These are phyloP conservation scores for Colletotrichum higginsianum DNA, from an alignment of 2,329 filamentous ascomycete species.

Conservation along the genomic window DNA sequence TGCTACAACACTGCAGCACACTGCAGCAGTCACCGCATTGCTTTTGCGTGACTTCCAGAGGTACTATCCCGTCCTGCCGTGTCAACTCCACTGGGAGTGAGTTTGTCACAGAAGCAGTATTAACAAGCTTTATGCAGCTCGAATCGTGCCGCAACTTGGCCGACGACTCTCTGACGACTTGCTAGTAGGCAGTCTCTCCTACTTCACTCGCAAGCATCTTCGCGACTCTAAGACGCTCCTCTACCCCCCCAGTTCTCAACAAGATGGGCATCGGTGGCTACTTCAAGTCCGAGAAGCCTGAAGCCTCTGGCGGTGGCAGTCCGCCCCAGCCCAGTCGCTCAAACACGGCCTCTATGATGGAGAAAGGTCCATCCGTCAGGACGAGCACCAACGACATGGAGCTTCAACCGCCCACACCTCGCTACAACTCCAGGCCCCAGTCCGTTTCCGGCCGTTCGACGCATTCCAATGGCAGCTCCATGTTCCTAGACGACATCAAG, in stretches of 20 bases:
- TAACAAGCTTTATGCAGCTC: not conserved
- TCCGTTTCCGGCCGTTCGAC: constrained; percentile 67
- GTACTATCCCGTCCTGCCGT: not conserved
- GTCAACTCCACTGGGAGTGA: constrained; percentile 1
- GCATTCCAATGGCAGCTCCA: constrained; percentile 64
- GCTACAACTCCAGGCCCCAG: constrained; percentile 65
- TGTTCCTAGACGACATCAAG: constrained; percentile 80
- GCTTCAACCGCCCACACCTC: constrained; percentile 64
- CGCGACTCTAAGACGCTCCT: not conserved
- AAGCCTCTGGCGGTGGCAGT: constrained; percentile 46
- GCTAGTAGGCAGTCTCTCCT: not conserved
- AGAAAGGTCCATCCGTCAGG: constrained; percentile 53
- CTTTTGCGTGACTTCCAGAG: constrained; percentile 18
- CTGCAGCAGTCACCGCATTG: constrained; percentile 8
- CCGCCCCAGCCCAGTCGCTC: constrained; percentile 43
- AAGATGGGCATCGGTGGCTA: constrained; percentile 75
- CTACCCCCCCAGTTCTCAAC: constrained; percentile 6
- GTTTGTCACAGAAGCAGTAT: not conserved
- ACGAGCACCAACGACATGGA: constrained; percentile 60
- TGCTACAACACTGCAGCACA: not conserved
- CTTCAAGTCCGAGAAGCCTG: constrained; percentile 70
- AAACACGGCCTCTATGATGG: constrained; percentile 51
- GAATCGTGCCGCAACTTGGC: not conserved
- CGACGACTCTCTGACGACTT: constrained; percentile 6
- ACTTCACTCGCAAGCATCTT: not conserved